phyloP scores from a whole-genome alignment of 345 rosid species.

The Schrenkiella parvula region DNA sequence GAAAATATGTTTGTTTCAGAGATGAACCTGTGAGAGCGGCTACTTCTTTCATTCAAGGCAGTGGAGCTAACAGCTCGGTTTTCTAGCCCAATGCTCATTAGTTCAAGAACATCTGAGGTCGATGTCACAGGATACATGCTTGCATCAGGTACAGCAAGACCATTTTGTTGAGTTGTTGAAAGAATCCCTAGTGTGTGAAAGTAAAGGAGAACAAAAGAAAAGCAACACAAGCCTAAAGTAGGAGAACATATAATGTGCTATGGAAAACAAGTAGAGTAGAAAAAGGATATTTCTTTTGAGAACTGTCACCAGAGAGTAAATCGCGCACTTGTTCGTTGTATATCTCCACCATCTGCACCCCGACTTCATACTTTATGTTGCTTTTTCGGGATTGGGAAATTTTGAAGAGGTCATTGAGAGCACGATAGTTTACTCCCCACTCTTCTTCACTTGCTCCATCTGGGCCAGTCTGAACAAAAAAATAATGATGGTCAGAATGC shows the following conservation, averaged over 20 bases:
- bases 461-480: slow-evolving; percentile 63
- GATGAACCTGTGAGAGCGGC: slow-evolving; percentile 87
- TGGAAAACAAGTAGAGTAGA: not conserved
- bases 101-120: slow-evolving; percentile 61
- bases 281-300: slow-evolving; percentile 88
- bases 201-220: slow-evolving; percentile 48
- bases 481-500: slow-evolving; percentile 4
- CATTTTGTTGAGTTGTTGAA: slow-evolving; percentile 52
- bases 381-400: slow-evolving; percentile 52
- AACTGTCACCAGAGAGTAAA: slow-evolving; percentile 50
- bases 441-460: slow-evolving; percentile 56
- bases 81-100: slow-evolving; percentile 73
- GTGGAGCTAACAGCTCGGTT: slow-evolving; percentile 79
- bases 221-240: not conserved
- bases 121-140: slow-evolving; percentile 68
- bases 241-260: not conserved
- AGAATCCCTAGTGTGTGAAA: slow-evolving; percentile 70
- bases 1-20: slow-evolving; percentile 1
- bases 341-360: slow-evolving; percentile 89
- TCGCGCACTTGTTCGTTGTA: slow-evolving; percentile 94
- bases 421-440: slow-evolving; percentile 89
- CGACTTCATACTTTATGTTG: slow-evolving; percentile 52
- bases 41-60: slow-evolving; percentile 71
- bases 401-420: slow-evolving; percentile 73
- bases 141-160: slow-evolving; percentile 92